Conservation (phyloP, 805 yeast species). For the Wickerhamiella australiensis region DNA sequence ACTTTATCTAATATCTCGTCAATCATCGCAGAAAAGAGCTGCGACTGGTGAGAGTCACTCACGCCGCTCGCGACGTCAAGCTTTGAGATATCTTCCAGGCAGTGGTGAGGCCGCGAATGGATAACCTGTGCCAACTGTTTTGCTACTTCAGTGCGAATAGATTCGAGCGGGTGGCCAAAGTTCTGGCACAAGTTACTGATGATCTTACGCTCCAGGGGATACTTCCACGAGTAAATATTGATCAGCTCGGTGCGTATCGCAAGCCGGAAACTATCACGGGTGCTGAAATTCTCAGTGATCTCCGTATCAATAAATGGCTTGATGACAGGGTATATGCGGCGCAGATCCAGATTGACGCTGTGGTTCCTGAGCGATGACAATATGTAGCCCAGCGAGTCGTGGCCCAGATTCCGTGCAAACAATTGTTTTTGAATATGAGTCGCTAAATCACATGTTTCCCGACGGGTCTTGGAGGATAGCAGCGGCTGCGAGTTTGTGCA, state of each 20-base stretch:
- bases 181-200: constrained; percentile 37
- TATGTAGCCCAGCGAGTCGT: constrained; percentile 69
- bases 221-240: constrained; percentile 43
- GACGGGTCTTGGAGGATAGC: background rate
- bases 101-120: constrained; percentile 33
- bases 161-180: constrained; percentile 54
- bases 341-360: constrained; percentile 41
- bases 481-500: constrained; percentile 16
- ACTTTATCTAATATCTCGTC: background rate
- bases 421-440: background rate
- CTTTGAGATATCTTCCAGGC: background rate
- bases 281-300: constrained; percentile 46
- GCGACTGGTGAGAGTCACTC: background rate
- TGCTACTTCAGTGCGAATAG: constrained; percentile 59
- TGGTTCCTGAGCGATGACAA: constrained; percentile 61
- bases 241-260: constrained; percentile 42
- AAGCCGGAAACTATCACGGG: constrained; percentile 50
- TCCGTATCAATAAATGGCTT: constrained; percentile 37
- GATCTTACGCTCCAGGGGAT: constrained; percentile 36
- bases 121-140: constrained; percentile 41
- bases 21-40: background rate
- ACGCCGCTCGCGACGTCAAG: background rate
- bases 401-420: constrained; percentile 34
- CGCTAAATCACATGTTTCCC: background rate
- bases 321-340: constrained; percentile 49